phyloP scores from a whole-genome alignment of 1,284 basidiomycete species.

The Cryptococcus sp. region DNA sequence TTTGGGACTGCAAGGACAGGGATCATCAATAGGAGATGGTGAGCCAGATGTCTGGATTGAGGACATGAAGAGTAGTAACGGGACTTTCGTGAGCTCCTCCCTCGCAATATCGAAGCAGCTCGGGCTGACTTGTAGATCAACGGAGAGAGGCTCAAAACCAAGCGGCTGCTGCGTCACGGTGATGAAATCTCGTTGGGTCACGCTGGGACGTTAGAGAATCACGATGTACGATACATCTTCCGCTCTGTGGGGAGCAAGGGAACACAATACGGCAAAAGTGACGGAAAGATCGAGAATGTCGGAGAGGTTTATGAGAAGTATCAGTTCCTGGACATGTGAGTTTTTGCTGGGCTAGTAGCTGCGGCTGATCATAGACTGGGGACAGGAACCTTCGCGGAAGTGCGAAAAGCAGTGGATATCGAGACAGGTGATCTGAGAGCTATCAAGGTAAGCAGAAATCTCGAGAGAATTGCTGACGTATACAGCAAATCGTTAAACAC shows the following conservation, averaged over 20 bases:
- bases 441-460: constrained; percentile 40
- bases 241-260: constrained; percentile 41
- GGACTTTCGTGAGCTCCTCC: constrained; percentile 66
- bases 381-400: constrained; percentile 47
- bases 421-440: constrained; percentile 44
- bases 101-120: background rate
- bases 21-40: constrained; percentile 25
- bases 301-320: constrained; percentile 47
- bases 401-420: constrained; percentile 45
- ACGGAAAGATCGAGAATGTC: constrained; percentile 44
- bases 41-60: constrained; percentile 60
- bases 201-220: constrained; percentile 46
- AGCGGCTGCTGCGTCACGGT: constrained; percentile 64
- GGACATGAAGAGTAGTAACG: constrained; percentile 71
- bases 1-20: constrained; percentile 22
- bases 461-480: background rate
- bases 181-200: constrained; percentile 78
- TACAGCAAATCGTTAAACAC: constrained; percentile 45
- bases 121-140: constrained; percentile 59
- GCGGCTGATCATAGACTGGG: constrained; percentile 35
- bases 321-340: constrained; percentile 41
- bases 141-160: constrained; percentile 57
- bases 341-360: too few species aligned
- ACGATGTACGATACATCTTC: constrained; percentile 52
- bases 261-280: constrained; percentile 8